phyloP scores from a whole-genome alignment of 2,329 filamentous ascomycete genomes.

The Cryoendolithus antarcticus region DNA sequence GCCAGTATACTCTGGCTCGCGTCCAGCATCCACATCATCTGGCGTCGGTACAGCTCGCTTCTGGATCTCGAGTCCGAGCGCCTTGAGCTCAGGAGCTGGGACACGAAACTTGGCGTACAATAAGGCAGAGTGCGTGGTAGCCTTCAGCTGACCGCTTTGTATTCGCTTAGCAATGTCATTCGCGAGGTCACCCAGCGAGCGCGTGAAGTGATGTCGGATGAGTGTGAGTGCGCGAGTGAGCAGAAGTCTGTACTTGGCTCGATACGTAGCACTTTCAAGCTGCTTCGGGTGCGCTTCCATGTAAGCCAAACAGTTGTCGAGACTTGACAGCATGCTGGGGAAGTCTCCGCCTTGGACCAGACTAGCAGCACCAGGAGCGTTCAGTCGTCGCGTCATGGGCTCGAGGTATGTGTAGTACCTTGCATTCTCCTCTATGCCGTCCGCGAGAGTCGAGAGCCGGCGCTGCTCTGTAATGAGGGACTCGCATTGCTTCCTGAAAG shows the following conservation, averaged over 20 bases:
- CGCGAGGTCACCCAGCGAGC: conserved; percentile 48
- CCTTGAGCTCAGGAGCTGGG: conserved; percentile 52
- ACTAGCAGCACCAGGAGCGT: conserved; percentile 78
- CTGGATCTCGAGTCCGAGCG: conserved; percentile 54
- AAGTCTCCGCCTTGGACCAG: conserved; percentile 77
- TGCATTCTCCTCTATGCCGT: conserved; percentile 79
- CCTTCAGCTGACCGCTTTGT: conserved; percentile 55
- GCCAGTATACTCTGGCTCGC: conserved; percentile 53
- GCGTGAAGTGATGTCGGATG: conserved; percentile 54
- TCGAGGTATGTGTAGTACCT: conserved; percentile 92
- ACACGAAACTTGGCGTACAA: conserved; percentile 61
- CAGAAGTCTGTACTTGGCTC: conserved; percentile 74
- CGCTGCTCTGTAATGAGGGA: conserved; percentile 72
- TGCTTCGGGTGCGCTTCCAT: conserved; percentile 79
- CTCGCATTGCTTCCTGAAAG: conserved; percentile 86
- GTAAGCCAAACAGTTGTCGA: conserved; percentile 85
- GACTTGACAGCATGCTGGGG: conserved; percentile 70
- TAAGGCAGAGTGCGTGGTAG: conserved; percentile 58
- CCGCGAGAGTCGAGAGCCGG: conserved; percentile 63
- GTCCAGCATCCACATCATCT: conserved; percentile 36
- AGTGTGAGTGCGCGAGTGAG: conserved; percentile 57
- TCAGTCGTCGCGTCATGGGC: conserved; percentile 75
- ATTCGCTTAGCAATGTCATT: conserved; percentile 51
- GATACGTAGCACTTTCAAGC: conserved; percentile 75
- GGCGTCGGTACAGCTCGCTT: conserved; percentile 47